A percentile compares a stretch with the other conserved stretches of the same genome.
These are phyloP conservation scores for Hericium coralloides DNA, from an alignment of 768 basidiomycete species.

Conservation along the genomic window DNA sequence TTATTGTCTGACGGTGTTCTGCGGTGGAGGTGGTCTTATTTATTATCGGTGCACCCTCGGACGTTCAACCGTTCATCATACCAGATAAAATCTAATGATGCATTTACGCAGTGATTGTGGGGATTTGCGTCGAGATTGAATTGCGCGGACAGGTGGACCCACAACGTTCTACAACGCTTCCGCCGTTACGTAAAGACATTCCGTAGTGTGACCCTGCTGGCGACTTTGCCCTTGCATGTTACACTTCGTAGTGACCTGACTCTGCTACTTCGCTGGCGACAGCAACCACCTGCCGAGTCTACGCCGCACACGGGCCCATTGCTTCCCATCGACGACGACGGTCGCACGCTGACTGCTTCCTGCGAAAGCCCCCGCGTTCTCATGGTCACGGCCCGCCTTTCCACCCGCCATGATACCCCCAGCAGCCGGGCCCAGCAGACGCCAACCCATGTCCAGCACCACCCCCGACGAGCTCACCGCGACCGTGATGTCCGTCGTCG, in stretches of 20 bases:
- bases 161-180: too few species aligned
- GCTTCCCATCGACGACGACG: background rate
- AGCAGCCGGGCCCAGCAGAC: background rate
- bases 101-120: too few species aligned
- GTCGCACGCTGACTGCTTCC: background rate
- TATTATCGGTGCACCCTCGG: too few species aligned
- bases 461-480: constrained; percentile 25
- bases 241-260: too few species aligned
- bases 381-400: background rate
- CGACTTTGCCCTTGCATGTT: background rate
- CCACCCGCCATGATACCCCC: background rate
- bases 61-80: too few species aligned
- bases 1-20: background rate
- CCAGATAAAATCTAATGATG: too few species aligned
- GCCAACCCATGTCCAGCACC: background rate
- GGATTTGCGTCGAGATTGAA: too few species aligned
- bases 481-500: constrained; percentile 24
- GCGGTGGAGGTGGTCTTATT: background rate
- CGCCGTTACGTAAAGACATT: background rate
- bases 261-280: background rate
- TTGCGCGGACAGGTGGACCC: too few species aligned
- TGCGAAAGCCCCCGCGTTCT: background rate
- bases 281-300: background rate
- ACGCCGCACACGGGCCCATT: background rate
- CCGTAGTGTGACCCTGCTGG: background rate